Evolutionary conservation across 305 asterid species (phyloP).

Genomic region (Withania somnifera): DNA sequence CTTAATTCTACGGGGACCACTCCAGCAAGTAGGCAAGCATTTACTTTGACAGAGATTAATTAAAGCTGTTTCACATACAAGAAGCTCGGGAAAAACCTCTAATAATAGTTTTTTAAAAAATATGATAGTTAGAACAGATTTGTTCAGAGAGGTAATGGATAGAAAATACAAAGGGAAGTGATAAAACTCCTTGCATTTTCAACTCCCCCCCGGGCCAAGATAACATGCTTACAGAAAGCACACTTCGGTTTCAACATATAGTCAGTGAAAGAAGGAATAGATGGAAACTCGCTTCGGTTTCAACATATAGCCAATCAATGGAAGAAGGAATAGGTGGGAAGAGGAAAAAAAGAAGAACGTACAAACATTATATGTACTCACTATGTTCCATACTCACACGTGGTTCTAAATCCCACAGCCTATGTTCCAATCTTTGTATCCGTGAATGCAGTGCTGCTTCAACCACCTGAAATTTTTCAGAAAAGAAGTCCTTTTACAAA

Average conservation of each 20-base stretch:
- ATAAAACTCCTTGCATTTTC: background rate
- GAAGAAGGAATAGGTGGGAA: background rate
- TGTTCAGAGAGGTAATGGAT: background rate
- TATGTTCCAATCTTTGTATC: conserved; percentile 70
- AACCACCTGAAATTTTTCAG: conserved; percentile 62
- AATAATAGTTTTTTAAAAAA: no score
- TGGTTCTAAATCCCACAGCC: conserved; percentile 86
- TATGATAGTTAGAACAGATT: background rate
- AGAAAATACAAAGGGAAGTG: background rate
- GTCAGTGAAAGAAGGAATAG: background rate
- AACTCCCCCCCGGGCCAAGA: background rate
- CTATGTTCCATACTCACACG: conserved; percentile 60
- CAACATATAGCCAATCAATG: background rate
- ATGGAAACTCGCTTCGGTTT: background rate
- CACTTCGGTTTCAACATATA: background rate
- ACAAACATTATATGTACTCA: conserved; percentile 16
- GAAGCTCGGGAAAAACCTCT: background rate
- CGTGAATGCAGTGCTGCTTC: conserved; percentile 98
- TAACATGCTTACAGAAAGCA: background rate
- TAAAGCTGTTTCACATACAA: background rate
- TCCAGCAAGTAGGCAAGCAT: background rate
- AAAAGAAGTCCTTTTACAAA: conserved; percentile 4
- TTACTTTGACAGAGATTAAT: background rate
- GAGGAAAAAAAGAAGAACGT: background rate
- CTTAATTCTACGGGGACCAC: background rate